These are phyloP conservation scores for Striga hermonthica DNA, from an alignment of 305 asterid species.

Conservation along the genomic window DNA sequence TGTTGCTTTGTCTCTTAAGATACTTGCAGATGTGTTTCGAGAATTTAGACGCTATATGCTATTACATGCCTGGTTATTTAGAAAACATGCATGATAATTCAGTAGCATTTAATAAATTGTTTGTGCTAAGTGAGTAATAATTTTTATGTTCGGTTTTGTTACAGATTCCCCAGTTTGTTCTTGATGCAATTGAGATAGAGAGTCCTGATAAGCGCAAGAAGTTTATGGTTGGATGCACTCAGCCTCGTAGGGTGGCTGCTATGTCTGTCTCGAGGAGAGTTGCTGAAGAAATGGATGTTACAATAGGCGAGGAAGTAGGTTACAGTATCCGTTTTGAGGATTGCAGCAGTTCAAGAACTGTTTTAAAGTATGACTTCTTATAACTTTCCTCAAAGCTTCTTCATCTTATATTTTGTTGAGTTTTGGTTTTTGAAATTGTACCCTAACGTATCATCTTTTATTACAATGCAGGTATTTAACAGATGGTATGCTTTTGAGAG, in stretches of 20 bases:
- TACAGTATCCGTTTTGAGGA: slow-evolving; percentile 94
- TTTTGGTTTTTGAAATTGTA: not conserved
- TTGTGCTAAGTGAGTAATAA: too few species aligned
- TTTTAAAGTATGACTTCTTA: slow-evolving; percentile 50
- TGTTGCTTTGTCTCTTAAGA: too few species aligned
- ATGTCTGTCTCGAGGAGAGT: slow-evolving; percentile 96
- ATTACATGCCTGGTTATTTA: too few species aligned
- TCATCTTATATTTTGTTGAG: too few species aligned
- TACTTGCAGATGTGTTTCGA: too few species aligned
- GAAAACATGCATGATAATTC: too few species aligned
- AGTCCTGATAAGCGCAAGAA: slow-evolving; percentile 66
- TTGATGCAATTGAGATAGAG: slow-evolving; percentile 75
- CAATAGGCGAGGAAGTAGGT: slow-evolving; percentile 96
- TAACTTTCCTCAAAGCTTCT: not conserved
- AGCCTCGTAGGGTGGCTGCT: slow-evolving; percentile 95
- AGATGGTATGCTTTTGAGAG: slow-evolving; percentile 99
- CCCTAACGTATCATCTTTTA: slow-evolving; percentile 10
- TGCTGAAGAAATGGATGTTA: slow-evolving; percentile 97
- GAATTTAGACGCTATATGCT: too few species aligned
- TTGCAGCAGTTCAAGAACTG: slow-evolving; percentile 82
- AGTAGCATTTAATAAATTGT: not conserved
- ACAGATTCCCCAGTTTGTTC: slow-evolving; percentile 95
- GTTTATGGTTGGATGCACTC: slow-evolving; percentile 90
- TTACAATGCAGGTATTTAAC: slow-evolving; percentile 69
- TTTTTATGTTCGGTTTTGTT: slow-evolving; percentile 4